These are phyloP conservation scores for Cordyceps tenuipes DNA, from an alignment of 2,329 filamentous ascomycete species.

Conservation along the genomic window DNA sequence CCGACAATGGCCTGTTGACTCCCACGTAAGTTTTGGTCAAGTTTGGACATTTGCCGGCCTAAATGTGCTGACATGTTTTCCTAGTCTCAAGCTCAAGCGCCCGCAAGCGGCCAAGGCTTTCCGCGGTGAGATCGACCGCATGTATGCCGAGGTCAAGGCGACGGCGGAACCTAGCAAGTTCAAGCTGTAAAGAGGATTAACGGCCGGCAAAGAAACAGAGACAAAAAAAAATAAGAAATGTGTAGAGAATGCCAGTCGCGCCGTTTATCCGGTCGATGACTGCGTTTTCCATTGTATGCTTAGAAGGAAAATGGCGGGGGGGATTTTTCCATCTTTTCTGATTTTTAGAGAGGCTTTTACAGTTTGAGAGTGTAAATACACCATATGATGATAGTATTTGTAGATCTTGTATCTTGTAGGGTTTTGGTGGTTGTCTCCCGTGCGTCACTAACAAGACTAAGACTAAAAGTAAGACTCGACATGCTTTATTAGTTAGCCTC, in stretches of 20 bases:
- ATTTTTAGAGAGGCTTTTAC: background rate
- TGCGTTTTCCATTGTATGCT: conserved; percentile 1
- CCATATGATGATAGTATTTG: background rate
- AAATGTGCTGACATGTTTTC: conserved; percentile 11
- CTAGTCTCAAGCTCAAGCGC: conserved; percentile 52
- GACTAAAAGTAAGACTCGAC: background rate
- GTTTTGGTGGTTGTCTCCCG: background rate
- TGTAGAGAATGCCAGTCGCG: background rate
- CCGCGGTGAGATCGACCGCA: conserved; percentile 43
- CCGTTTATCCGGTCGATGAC: background rate
- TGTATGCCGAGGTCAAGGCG: conserved; percentile 48
- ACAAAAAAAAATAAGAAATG: background rate
- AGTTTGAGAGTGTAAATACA: background rate
- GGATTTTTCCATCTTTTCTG: background rate
- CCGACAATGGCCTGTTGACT: conserved; percentile 85
- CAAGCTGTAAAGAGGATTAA: conserved; percentile 31
- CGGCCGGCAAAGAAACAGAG: background rate
- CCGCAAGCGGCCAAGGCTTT: conserved; percentile 47
- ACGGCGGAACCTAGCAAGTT: conserved; percentile 28
- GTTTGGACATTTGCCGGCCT: background rate
- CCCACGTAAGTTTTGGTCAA: conserved; percentile 60
- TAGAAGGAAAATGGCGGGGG: background rate
- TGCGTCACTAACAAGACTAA: too few species aligned
- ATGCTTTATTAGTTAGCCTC: too few species aligned
- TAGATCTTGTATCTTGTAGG: background rate